A percentile compares a stretch with the other conserved stretches of the same genome.
Conservation (phyloP, 2,329 filamentous ascomycete genomes). For the Colletotrichum sp. region DNA sequence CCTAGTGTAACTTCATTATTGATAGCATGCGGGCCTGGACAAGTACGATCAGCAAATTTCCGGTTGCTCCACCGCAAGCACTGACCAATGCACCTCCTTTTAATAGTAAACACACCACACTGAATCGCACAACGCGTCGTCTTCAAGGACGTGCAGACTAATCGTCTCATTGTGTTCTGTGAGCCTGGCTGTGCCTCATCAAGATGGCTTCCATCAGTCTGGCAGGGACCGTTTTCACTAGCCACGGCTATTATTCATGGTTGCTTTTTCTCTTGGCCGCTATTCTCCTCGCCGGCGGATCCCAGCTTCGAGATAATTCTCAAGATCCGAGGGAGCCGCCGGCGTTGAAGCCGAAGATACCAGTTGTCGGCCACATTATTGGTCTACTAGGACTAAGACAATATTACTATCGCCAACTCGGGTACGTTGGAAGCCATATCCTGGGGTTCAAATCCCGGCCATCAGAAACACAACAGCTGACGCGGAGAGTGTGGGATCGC, state of each 20-base stretch:
- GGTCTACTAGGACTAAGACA: conserved; percentile 36
- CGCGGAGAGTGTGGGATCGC: neutral
- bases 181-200: neutral
- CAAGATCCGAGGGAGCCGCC: conserved; percentile 45
- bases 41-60: neutral
- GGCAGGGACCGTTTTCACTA: neutral
- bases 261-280: neutral
- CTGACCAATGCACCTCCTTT: neutral
- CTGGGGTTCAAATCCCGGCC: fast-evolving
- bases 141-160: neutral
- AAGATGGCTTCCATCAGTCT: neutral
- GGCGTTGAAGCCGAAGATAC: conserved; percentile 42
- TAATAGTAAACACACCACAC: neutral
- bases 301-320: neutral
- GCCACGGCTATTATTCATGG: neutral
- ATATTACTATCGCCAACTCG: neutral
- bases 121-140: neutral
- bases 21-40: neutral
- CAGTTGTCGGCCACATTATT: conserved; percentile 51
- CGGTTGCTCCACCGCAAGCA: neutral
- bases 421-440: neutral
- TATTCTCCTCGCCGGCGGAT: neutral
- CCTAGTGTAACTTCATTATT: neutral
- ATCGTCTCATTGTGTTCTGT: neutral
- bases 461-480: neutral